These are phyloP conservation scores for Trichoderma orchidacearum DNA, from an alignment of 495 filamentous ascomycete species.

Conservation along the genomic window DNA sequence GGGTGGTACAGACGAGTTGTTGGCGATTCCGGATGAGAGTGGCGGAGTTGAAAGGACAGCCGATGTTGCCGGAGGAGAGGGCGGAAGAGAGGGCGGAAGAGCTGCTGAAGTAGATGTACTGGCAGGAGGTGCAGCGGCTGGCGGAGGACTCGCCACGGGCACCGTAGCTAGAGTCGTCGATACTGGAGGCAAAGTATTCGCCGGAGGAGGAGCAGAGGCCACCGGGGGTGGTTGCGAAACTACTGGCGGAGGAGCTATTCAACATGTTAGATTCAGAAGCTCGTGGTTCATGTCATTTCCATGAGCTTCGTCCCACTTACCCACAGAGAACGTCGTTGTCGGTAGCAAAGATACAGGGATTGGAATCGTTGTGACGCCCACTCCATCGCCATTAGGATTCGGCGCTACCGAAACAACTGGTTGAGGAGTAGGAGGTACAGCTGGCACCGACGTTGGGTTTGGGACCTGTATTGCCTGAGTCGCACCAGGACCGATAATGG, in stretches of 20 bases:
- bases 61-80: background rate
- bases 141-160: background rate
- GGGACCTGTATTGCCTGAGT: background rate
- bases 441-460: background rate
- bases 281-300: background rate
- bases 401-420: background rate
- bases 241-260: background rate
- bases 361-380: background rate
- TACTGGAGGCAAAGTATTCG: background rate
- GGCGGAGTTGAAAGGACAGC: background rate
- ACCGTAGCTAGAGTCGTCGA: background rate
- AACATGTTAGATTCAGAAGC: background rate
- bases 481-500: background rate
- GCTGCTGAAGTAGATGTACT: background rate
- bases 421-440: background rate
- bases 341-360: background rate
- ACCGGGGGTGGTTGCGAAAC: background rate
- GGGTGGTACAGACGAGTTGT: background rate
- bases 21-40: background rate
- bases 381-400: background rate
- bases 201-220: background rate
- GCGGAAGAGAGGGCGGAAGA: background rate
- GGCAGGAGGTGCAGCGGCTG: background rate
- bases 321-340: background rate
- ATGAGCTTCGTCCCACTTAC: background rate